Evolutionary conservation across 768 basidiomycete species (phyloP), one percentile per base, ranked within the genome.

Genomic region (Boletus edulis): DNA sequence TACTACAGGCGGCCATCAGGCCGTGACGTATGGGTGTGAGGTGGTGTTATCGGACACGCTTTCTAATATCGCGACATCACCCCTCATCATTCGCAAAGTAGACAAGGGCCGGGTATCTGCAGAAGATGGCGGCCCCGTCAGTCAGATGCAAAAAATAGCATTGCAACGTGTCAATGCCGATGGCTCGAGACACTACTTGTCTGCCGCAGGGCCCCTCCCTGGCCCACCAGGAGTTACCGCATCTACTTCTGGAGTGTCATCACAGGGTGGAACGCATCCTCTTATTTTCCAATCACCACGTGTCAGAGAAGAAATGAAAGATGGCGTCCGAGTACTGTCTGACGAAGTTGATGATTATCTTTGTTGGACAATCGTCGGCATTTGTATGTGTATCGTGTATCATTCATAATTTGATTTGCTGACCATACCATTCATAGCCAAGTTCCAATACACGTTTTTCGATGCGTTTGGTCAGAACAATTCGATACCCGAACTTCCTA

Each of bases 111-210:
- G 85, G 55, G 88, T 95, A 37, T 83, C 85, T n/a, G 75, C 80
- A n/a, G 91, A 94, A 61, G 89, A 94, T 65, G 90, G 89, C 18
- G 91, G 93, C 6, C 94, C 93, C 40, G 90, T 98, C 58, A 94
- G 91, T 65, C 94, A 96, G 71, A 92, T 98, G 86, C 94, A 98
- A 75, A 93, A 95, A 76, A 90, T 98, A 57, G 94, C 94, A 2
- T 76, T 98, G 41, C 89, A 94, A 65, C 80, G 91, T 51, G 83
- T 91, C 51, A 89, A 91, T 64, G 77, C 82, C 55, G 91, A 87
- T 73, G 92, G 91, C 38, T 82, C 89, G 38, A 78, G 92, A 66
- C 90, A 90, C 73, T 97, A 94, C 69, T 72, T 97, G 49, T 91
- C 89, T 43, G 94, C 94, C 27, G 91, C 92, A 5, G 90, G 92